Conservation (phyloP, 2,329 filamentous ascomycete species). For the Pezicula neosporulosa region DNA sequence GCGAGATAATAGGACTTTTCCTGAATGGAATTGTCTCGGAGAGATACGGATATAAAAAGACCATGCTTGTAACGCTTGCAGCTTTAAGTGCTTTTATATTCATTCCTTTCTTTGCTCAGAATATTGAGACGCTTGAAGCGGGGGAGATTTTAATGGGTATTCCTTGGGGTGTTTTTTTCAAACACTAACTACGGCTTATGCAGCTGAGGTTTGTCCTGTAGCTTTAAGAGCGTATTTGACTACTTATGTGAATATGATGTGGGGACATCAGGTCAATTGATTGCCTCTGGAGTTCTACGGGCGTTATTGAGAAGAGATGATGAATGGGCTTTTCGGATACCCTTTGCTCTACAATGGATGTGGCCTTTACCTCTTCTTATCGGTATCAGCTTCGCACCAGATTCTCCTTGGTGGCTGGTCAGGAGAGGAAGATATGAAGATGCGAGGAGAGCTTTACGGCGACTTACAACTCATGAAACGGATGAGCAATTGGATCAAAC, state of each 20-base stretch:
- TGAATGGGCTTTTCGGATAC: constrained; percentile 43
- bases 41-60: constrained; percentile 36
- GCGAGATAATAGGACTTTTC: constrained; percentile 41
- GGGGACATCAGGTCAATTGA: constrained; percentile 47
- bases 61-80: constrained; percentile 18
- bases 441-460: constrained; percentile 11
- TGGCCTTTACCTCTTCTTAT: constrained; percentile 41
- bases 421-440: constrained; percentile 10
- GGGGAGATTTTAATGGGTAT: constrained; percentile 43
- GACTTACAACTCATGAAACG: too few relatives aligned
- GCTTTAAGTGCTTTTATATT: constrained; percentile 33
- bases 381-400: constrained; percentile 39
- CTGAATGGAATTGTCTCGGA: constrained; percentile 45
- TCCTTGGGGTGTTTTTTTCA: constrained; percentile 47
- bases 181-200: constrained; percentile 29
- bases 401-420: constrained; percentile 21
- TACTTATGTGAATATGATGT: constrained; percentile 48
- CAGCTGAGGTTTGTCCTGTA: constrained; percentile 47
- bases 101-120: constrained; percentile 38
- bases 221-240: constrained; percentile 48
- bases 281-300: constrained; percentile 43
- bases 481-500: too few relatives aligned
- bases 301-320: constrained; percentile 35
- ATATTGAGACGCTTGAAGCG: constrained; percentile 39
- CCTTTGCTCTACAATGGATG: constrained; percentile 43